phyloP scores from a whole-genome alignment of 1,139 yeast genomes.

The Hansenula sp. region DNA sequence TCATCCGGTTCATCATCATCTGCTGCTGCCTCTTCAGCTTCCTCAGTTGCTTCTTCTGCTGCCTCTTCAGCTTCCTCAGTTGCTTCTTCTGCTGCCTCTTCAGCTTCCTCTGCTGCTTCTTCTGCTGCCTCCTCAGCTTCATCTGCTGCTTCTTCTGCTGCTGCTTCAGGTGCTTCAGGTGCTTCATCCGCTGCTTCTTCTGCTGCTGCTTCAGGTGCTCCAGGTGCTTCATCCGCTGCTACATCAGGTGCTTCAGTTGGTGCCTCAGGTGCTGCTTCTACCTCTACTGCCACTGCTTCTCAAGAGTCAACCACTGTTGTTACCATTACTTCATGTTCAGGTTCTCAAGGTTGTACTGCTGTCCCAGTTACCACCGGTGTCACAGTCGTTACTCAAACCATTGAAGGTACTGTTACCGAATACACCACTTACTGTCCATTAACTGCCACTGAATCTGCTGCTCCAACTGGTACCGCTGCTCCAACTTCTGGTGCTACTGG shows the following conservation, averaged over 20 bases:
- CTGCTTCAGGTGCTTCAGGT: neutral
- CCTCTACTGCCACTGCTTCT: neutral
- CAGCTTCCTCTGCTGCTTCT: neutral
- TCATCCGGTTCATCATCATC: slow-evolving; percentile 3
- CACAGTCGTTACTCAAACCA: slow-evolving; percentile 16
- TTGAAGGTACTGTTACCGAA: slow-evolving; percentile 20
- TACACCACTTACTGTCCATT: slow-evolving; percentile 30
- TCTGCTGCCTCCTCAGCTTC: neutral
- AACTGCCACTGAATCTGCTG: slow-evolving; percentile 3
- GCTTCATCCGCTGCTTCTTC: neutral
- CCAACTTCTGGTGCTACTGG: slow-evolving; percentile 5
- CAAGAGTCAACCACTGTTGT: slow-evolving; percentile 2
- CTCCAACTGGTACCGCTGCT: slow-evolving; percentile 3
- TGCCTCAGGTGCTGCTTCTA: too few relatives aligned
- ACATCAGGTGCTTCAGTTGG: slow-evolving; percentile 27
- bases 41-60: slow-evolving; percentile 26
- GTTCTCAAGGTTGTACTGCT: slow-evolving; percentile 3
- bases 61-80: slow-evolving; percentile 16
- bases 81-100: neutral
- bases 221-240: neutral
- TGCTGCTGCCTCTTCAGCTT: slow-evolving; percentile 1
- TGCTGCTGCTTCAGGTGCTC: neutral
- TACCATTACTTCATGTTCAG: slow-evolving; percentile 6
- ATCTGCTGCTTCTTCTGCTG: neutral
- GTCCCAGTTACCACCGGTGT: slow-evolving; percentile 2